These are phyloP conservation scores for Anthracocystis walkeri DNA, from an alignment of 1,284 basidiomycete genomes.

Conservation along the genomic window DNA sequence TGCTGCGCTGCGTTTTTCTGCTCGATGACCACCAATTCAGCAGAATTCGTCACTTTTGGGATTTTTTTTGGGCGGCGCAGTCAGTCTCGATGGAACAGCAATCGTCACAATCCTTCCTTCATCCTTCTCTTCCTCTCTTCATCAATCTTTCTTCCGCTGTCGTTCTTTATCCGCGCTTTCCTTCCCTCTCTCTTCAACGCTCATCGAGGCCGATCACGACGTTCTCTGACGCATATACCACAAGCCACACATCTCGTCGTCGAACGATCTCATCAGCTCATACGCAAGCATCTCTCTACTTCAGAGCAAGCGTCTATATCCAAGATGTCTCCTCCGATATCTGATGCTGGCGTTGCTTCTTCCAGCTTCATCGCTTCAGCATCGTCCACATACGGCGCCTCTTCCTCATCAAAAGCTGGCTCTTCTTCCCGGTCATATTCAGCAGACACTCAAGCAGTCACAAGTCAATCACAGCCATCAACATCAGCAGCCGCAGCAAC, in stretches of 20 bases:
- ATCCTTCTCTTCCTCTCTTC: background rate
- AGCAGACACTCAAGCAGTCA: background rate
- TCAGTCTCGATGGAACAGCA: too few species aligned
- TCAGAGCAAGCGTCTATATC: background rate
- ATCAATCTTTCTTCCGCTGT: too few species aligned
- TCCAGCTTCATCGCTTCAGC: slow-evolving; percentile 7
- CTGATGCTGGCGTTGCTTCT: slow-evolving; percentile 9
- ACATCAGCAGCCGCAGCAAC: slow-evolving; percentile 3
- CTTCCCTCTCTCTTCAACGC: too few species aligned
- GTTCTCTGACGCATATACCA: too few species aligned
- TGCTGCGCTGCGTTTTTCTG: background rate
- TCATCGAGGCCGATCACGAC: too few species aligned
- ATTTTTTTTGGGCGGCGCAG: too few species aligned
- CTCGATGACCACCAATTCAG: slow-evolving; percentile 5
- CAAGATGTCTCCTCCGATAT: slow-evolving; percentile 26
- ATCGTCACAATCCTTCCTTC: slow-evolving; percentile 5
- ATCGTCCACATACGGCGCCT: background rate
- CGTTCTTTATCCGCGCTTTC: too few species aligned
- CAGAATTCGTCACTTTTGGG: background rate
- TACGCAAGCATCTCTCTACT: background rate
- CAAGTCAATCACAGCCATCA: slow-evolving; percentile 3
- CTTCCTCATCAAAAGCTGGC: slow-evolving; percentile 5
- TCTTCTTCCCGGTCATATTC: background rate
- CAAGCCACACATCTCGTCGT: too few species aligned
- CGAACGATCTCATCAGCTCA: too few species aligned